Evolutionary conservation across 163 green algal species (phyloP).

Genomic region (Scenedesmus sp.): DNA sequence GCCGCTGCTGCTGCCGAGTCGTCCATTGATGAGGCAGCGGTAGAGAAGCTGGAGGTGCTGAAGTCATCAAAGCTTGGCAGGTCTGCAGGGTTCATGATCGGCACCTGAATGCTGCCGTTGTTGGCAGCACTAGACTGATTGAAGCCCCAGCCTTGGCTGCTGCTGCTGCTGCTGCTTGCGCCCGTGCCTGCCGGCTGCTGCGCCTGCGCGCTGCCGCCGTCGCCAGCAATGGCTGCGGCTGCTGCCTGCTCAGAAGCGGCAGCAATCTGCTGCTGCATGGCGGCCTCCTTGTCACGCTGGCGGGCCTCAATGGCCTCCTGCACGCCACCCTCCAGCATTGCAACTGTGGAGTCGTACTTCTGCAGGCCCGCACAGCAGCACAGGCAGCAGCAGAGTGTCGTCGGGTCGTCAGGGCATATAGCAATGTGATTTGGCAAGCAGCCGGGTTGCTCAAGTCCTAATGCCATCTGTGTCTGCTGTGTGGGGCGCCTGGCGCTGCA

Average conservation of each 20-base stretch:
- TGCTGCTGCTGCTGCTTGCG: background rate
- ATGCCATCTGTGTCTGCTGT: too few species aligned
- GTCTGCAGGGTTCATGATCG: conserved; percentile 41
- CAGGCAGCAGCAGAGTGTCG: background rate
- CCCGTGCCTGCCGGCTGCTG: background rate
- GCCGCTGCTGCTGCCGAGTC: background rate
- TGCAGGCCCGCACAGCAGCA: background rate
- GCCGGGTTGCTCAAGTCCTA: too few species aligned
- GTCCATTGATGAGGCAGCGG: background rate
- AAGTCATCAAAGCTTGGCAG: conserved; percentile 42
- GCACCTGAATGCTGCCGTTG: conserved; percentile 18
- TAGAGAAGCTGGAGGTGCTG: background rate
- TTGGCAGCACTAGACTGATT: background rate
- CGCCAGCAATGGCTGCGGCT: background rate
- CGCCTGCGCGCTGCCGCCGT: background rate
- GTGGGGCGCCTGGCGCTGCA: too few species aligned
- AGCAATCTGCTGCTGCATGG: background rate
- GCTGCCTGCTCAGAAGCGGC: background rate
- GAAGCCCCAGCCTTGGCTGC: background rate
- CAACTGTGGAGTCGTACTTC: conserved; percentile 43
- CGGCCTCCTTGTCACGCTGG: conserved; percentile 31
- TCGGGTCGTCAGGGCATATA: too few species aligned
- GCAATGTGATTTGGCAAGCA: too few species aligned
- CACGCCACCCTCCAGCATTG: conserved; percentile 34
- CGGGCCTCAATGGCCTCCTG: conserved; percentile 22